phyloP scores from a whole-genome alignment of 768 basidiomycete species.

The Chiua virens region DNA sequence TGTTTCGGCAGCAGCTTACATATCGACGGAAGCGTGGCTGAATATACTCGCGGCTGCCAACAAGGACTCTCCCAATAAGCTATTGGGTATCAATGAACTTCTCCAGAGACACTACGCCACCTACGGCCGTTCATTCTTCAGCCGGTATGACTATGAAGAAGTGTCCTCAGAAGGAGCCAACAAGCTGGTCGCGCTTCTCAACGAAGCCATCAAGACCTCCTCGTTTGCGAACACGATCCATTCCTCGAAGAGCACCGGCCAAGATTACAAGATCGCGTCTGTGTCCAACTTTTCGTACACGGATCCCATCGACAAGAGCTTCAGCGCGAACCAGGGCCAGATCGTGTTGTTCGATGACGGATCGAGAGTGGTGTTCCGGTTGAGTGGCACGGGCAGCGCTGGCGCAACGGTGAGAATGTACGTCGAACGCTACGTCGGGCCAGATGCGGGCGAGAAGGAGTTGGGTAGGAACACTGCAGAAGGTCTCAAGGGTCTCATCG shows the following conservation, averaged over 20 bases:
- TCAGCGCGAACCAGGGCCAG: constrained; percentile 95
- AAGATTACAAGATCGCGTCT: constrained; percentile 73
- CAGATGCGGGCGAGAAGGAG: constrained; percentile 66
- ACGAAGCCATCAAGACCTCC: constrained; percentile 63
- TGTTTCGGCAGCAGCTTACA: constrained; percentile 6
- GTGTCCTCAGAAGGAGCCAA: constrained; percentile 89
- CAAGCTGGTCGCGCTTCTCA: constrained; percentile 76
- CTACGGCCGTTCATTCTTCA: constrained; percentile 98
- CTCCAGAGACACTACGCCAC: constrained; percentile 83
- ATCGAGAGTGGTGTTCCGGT: constrained; percentile 90
- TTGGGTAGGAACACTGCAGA: constrained; percentile 77
- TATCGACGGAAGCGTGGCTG: constrained; percentile 73
- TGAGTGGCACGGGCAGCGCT: constrained; percentile 94
- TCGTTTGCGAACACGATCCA: constrained; percentile 70
- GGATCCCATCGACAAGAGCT: constrained; percentile 94
- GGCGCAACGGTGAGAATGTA: constrained; percentile 98
- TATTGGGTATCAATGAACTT: constrained; percentile 89
- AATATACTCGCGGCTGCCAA: constrained; percentile 95
- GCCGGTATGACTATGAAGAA: constrained; percentile 99
- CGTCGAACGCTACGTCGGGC: constrained; percentile 86
- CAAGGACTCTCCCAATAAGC: constrained; percentile 66
- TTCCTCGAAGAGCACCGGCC: constrained; percentile 62
- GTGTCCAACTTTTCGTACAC: constrained; percentile 93
- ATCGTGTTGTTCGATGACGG: constrained; percentile 91
- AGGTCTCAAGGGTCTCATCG: constrained; percentile 92